A percentile compares a stretch with the other conserved stretches of the same genome.
Conservation (phyloP, 345 rosid genomes). For the Melastoma malabathricum region DNA sequence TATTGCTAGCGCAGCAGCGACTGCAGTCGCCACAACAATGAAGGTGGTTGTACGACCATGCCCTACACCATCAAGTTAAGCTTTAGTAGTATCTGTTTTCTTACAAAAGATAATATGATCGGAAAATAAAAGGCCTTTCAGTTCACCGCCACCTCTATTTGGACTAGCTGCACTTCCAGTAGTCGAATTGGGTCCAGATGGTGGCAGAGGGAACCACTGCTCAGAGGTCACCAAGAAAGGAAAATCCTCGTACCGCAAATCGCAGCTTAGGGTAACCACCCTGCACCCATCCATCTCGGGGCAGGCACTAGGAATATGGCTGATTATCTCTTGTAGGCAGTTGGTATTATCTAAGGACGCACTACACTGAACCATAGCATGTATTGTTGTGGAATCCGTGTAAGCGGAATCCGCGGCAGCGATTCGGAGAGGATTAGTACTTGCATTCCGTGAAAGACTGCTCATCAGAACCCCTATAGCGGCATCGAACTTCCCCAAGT, state of each 20-base stretch:
- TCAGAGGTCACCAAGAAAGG: constrained; percentile 11
- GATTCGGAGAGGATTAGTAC: constrained; percentile 14
- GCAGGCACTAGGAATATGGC: constrained; percentile 6
- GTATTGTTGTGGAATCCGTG: constrained; percentile 3
- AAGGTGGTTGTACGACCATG: constrained; percentile 8
- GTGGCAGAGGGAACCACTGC: background rate
- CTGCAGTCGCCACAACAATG: constrained; percentile 8
- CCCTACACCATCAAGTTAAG: constrained; percentile 7
- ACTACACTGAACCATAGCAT: constrained; percentile 34
- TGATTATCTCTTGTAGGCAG: constrained; percentile 15
- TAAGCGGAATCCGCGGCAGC: constrained; percentile 9
- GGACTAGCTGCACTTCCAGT: constrained; percentile 1
- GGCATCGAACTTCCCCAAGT: constrained; percentile 8
- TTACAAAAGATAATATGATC: background rate
- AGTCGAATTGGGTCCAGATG: constrained; percentile 7
- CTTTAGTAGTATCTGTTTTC: background rate
- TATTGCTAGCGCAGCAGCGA: constrained; percentile 5
- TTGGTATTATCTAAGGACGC: constrained; percentile 10
- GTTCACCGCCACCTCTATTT: background rate
- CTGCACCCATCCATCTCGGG: constrained; percentile 8
- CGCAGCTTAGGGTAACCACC: constrained; percentile 16
- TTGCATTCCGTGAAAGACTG: constrained; percentile 12
- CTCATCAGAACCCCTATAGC: constrained; percentile 10
- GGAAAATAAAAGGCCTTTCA: constrained; percentile 7
- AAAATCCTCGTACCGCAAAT: constrained; percentile 21